These are phyloP conservation scores for Oenanthe javanica DNA, from an alignment of 140 eudicot species.

Conservation along the genomic window DNA sequence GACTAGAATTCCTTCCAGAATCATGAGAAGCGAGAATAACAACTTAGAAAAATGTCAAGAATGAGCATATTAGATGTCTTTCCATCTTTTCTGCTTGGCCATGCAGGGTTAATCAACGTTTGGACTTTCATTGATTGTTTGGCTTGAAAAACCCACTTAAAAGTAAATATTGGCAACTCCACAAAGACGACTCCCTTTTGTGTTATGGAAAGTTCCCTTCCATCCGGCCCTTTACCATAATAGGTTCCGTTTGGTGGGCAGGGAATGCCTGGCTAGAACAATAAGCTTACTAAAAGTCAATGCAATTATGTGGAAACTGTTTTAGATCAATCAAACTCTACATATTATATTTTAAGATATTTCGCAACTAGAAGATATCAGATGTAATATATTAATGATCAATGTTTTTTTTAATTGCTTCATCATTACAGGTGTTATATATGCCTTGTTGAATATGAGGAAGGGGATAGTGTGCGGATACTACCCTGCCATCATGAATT, in stretches of 20 bases:
- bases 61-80: neutral
- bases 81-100: neutral
- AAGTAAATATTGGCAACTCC: neutral
- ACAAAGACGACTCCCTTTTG: neutral
- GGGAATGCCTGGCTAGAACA: neutral
- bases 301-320: neutral
- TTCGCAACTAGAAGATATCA: neutral
- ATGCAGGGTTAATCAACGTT: neutral
- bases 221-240: neutral
- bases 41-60: neutral
- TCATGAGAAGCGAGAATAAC: neutral
- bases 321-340: neutral
- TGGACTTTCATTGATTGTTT: neutral
- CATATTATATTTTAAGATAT: neutral
- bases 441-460: slow-evolving; percentile 87
- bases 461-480: slow-evolving; percentile 64
- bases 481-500: slow-evolving; percentile 87
- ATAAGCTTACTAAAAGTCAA: neutral
- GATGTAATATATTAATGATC: neutral
- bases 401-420: neutral
- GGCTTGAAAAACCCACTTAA: neutral
- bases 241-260: too few species aligned
- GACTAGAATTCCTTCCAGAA: neutral
- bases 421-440: slow-evolving; percentile 56
- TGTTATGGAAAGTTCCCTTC: neutral